Base-by-base conservation (phyloP, 2,329 filamentous ascomycete species). In the Pseudogymnoascus sp. region DNA sequence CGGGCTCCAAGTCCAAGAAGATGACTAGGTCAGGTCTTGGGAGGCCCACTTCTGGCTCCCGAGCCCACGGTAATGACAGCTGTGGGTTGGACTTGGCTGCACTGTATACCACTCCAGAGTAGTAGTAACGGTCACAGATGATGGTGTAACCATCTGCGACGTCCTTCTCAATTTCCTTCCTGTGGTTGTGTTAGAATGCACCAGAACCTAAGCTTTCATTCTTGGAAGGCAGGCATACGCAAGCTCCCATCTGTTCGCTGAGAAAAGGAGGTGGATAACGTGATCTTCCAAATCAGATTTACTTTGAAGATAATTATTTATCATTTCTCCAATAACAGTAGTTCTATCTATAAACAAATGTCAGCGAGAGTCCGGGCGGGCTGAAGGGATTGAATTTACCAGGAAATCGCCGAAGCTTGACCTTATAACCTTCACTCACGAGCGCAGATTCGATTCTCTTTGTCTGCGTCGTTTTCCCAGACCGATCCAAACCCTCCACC, bases 71-170 rank as follows among this genome's bases (percentile, higher is more conserved):
- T 0, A 97, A 78, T 0, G 81, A 77, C 11, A 97, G 80, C 1
- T 78, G 73, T 0, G 86, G 83, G 67, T 90, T 90, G 47, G 84
- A 79, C 72, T 97, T 97, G 3, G 94, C 93, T 0, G 91, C 90
- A 22, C 87, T 91, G 77, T 97, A 99, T 58, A 97, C 91, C 62
- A 92, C 89, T 60, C 94, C 94, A 18, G 89, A 94, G 77, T 96
- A 93, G 72, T 95, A 96, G 77, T 97, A 99, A 57, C 94, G 86
- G 74, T 99, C 94, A 66, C 93, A 86, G 38, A 99, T 79, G 32
- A 99, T 81, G 0, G 85, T 94, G 18, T 80, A 86, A 7, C 93
- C 92, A 1, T 78, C 73, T 0, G 78, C 75, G 5, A 97, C 74
- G 5, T 82, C 76, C 1, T 74, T 61, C 16, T 77, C 70, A 50